Evolutionary conservation across 2,329 filamentous ascomycete genomes (phyloP), one percentile per base, ranked within the genome.

Genomic region (Pestalotiopsis sp.): DNA sequence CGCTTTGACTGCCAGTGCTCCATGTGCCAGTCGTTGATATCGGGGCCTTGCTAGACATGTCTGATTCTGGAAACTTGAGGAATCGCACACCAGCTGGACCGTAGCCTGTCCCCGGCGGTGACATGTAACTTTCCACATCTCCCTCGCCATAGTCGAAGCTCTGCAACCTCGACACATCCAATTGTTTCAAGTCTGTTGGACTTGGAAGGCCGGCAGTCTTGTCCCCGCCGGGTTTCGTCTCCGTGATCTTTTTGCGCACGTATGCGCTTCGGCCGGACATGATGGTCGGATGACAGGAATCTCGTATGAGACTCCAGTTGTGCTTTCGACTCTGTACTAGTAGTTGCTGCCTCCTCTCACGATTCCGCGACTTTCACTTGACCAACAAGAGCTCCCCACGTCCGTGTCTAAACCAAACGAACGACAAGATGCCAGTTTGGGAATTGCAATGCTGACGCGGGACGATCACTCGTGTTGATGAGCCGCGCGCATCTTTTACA

Each of bases 221-320:
- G 20, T 81, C 80, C 45, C 73, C 78, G 3, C 76, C 71, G 11
- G 45, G 9, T 66, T 82, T 84, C 31, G 82, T 80, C 68, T 88
- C 84, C 0, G 83, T 86, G 71, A 86, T 87, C 80, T 87, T 88
- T 76, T 88, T 88, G 74, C 87, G 85, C 75, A 87, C 87, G 72
- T 87, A 83, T 39, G 87, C 87, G 77, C 87, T 88, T 67, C 87
- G 81, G 69, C 86, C 87, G 6, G 87, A 89, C 87, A 89, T 89
- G 70, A 67, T 78, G 69, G 23, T 39, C 66, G 45, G 20, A 11
- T 12, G 20, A 9, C 12, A 27, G 59, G 27, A 4, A 12, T 5
- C 9, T 9, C 11, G 14, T 52, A 9, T 9, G 17, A n/a, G 14
- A 52, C 45, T 52, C 45, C 17, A 52, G 45, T 11, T 9, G 45